Evolutionary conservation across 495 filamentous ascomycete species (phyloP), one percentile per base, ranked within the genome.

Genomic region (Cenococcum geophilum): DNA sequence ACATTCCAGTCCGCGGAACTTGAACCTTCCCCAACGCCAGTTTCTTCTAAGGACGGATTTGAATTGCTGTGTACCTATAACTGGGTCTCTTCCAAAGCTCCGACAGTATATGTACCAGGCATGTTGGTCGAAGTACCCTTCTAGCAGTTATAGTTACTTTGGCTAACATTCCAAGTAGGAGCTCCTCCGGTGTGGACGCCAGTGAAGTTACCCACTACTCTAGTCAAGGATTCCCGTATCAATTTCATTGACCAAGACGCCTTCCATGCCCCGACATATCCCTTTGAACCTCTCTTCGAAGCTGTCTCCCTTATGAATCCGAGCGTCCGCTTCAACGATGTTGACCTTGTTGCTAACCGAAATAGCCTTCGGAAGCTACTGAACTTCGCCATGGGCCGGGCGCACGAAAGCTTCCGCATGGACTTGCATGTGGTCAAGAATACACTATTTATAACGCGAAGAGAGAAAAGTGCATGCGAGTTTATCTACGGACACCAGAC

Each of bases 341-440:
- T 57, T 20, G 55, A 57, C 36, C 40, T 57, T 40, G 20, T 57
- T 40, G 37, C 36, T 5, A 57, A 57, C 25, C 55, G 55, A n/a
- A 57, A 57, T 40, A 57, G 55, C 32, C 37, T 57, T 8, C 55
- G 55, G 20, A 57, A 57, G 36, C 18, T 57, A 23, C 36, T 57
- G 4, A n/a, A 57, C 36, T 57, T 57, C 45, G 55, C 55, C 5
- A 20, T 40, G 11, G 55, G 54, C 2, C 40, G 36, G 14, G n/a
- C 35, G n/a, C 55, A 45, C 8, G 55, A 57, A 22, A 35, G 35
- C 10, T 57, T 42, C 21, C 36, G 55, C 10, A 57, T 57, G 55
- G 55, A 45, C 32, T 57, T 57, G 37, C 34, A 57, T 45, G 22
- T 57, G n/a, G 55, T 57, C 4, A 21, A 57, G 23, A 40, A 57